Conservation (phyloP, 202 grass and related monocot genomes). For the Tripidium arundinaceum region DNA sequence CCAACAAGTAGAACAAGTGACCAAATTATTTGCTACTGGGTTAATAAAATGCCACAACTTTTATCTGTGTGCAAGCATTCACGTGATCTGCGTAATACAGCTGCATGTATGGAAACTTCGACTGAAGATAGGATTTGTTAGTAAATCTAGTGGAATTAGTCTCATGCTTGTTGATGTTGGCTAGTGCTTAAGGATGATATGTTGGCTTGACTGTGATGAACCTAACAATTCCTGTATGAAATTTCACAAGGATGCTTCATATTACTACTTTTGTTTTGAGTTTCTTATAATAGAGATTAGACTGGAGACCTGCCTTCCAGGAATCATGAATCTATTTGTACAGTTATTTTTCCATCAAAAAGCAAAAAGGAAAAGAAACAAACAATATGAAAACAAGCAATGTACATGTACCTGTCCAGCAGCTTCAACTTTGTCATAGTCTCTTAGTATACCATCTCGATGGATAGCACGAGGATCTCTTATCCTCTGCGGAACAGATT, state of each 20-base stretch:
- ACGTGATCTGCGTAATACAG: background rate
- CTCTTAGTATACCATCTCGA: conserved; percentile 73
- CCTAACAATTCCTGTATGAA: background rate
- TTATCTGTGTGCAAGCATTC: background rate
- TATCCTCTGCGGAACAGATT: conserved; percentile 59
- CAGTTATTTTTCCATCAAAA: background rate
- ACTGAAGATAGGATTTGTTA: background rate
- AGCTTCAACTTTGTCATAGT: conserved; percentile 73
- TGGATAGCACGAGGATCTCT: conserved; percentile 84
- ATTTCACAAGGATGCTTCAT: background rate
- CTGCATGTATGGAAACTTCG: background rate
- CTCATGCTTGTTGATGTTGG: background rate
- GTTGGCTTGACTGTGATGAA: background rate
- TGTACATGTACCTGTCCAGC: conserved; percentile 75
- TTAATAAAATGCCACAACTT: background rate
- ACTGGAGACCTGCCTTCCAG: background rate
- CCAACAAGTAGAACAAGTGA: conserved; percentile 54
- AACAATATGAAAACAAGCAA: conserved; percentile 20
- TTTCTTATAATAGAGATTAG: background rate
- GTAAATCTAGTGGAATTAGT: background rate
- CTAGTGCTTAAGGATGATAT: background rate
- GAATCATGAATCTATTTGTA: background rate
- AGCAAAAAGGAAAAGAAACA: background rate
- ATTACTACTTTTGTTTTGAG: background rate
- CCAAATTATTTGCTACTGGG: conserved; percentile 84